Evolutionary conservation across 176 grass and related monocot species (phyloP), one percentile per base, ranked within the genome.

Genomic region (Poa annua): DNA sequence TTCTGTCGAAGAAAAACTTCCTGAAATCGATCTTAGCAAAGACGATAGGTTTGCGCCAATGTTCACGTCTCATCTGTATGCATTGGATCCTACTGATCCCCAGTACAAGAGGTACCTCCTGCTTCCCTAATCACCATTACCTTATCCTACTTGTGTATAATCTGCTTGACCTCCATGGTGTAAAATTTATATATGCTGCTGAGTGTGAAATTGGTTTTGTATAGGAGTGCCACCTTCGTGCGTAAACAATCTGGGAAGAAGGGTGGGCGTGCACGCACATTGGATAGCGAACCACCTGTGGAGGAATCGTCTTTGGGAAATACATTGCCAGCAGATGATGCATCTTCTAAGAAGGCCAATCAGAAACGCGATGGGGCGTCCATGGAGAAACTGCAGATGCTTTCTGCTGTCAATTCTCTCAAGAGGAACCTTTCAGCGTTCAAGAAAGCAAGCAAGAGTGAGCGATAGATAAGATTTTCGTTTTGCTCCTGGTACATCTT

Each of bases 11-110:
- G 86, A 88, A 25, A 91, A 92, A 75, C 62, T 97, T 82, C 88
- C 88, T 5, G 82, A 92, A 22, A 85, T 94, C 19, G 84, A 97
- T 86, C 60, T 91, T 76, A 86, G 75, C 77, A 86, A 86, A 64
- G 92, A 97, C 65, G 84, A 89, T 12, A 92, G 95, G 75, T 97
- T 97, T 71, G 76, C 80, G 39, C 66, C 55, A 11, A 89, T 97
- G 72, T 82, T 90, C 44, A 86, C 64, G 0, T 97, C 95, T 73
- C 86, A 89, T 81, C 69, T 87, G 20, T 94, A 81, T 15, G 88
- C 90, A 0, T 5, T 97, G 88, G 95, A 97, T 81, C 95, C 95
- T 53, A 97, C 95, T 11, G 83, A 97, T 92, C 91, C 94, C 70
- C 89, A 92, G 74, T 94, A 90, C 80, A 97, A 94, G 83, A 97